Base-by-base conservation (phyloP, 2,329 filamentous ascomycete species). In the Botryotinia globosa region DNA sequence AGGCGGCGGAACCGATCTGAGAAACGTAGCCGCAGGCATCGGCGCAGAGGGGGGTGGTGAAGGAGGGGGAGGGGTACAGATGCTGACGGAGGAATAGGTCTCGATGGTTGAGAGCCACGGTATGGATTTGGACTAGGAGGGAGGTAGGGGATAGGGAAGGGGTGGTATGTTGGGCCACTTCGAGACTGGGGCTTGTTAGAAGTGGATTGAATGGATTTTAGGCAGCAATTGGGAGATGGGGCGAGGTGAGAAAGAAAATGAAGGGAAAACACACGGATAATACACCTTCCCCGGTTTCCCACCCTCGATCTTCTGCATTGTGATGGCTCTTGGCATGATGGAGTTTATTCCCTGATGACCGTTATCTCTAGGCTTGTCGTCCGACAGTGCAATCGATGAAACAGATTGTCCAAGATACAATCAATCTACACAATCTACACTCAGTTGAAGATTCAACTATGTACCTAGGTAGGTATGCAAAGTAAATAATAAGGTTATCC, bases 71-170 rank as follows among this genome's bases (percentile, higher is more conserved):
- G 0, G 95, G 95, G 85, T 98, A 98, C 58, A 97, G 89, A 80
- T 94, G 91, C 82, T 96, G 94, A 71, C 95, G 92, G 82, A 97
- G 92, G 84, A 98, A 98, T 77, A 97, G 89, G 82, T 98, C 96
- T 78, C 94, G 92, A 84, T 98, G 96, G 85, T 98, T 98, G 68
- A 98, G 89, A 22, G 95, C 92, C 1, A 91, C 92, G 69, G 94
- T 92, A 51, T 88, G 87, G 79, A 98, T 85, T 79, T 89, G 89
- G 75, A 98, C 85, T 10, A 97, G 85, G 76, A 97, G 85, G 81
- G 98, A 87, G 75, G 85, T 85, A 25, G 88, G 87, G 39, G 88
- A 87, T 0, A 91, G 91, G 2, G 84, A 85, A 39, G 91, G 91
- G 75, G 86, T 85, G 72, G 90, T 86, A 25, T 91, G 83, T 48